phyloP scores from a whole-genome alignment of 2,329 filamentous ascomycete species.

The Colletotrichum abscissum region DNA sequence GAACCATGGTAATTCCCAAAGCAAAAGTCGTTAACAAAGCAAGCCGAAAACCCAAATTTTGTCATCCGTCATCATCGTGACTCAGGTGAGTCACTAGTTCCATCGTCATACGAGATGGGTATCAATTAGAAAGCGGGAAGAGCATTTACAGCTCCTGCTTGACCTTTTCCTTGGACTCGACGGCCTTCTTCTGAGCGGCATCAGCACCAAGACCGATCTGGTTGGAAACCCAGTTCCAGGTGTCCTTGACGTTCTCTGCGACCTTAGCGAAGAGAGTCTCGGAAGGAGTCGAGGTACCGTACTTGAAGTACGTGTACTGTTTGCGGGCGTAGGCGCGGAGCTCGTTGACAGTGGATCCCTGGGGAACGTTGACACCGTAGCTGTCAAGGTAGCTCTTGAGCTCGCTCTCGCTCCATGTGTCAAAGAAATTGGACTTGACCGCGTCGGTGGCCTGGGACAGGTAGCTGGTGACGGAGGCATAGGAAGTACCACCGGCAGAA shows the following conservation, averaged over 20 bases:
- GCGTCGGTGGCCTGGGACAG: conserved; percentile 73
- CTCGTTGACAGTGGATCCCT: conserved; percentile 76
- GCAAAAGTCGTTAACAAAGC: conserved; percentile 20
- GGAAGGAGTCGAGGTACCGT: conserved; percentile 75
- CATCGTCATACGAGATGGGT: neutral
- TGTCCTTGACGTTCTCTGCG: conserved; percentile 57
- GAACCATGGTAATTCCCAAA: conserved; percentile 22
- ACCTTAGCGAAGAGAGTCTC: conserved; percentile 76
- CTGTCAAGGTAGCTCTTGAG: conserved; percentile 84
- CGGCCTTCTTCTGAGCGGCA: conserved; percentile 58
- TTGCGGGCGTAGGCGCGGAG: conserved; percentile 77
- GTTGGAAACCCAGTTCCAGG: conserved; percentile 62
- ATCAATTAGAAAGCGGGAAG: neutral
- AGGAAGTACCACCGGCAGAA: conserved; percentile 65
- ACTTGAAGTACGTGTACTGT: conserved; percentile 81
- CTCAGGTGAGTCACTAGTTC: conserved; percentile 1
- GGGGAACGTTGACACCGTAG: conserved; percentile 76
- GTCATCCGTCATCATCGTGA: conserved; percentile 34
- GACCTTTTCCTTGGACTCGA: conserved; percentile 49
- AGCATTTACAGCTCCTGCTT: conserved; percentile 62
- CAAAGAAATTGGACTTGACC: conserved; percentile 75
- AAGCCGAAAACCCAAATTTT: conserved; percentile 32
- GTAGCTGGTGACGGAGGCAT: conserved; percentile 78
- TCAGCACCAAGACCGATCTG: conserved; percentile 62
- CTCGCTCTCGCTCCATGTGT: conserved; percentile 79